Percentiles rank a stretch among this genome's conserved stretches.
phyloP scores from a whole-genome alignment of 495 filamentous ascomycete genomes.

The Collariella sp. region DNA sequence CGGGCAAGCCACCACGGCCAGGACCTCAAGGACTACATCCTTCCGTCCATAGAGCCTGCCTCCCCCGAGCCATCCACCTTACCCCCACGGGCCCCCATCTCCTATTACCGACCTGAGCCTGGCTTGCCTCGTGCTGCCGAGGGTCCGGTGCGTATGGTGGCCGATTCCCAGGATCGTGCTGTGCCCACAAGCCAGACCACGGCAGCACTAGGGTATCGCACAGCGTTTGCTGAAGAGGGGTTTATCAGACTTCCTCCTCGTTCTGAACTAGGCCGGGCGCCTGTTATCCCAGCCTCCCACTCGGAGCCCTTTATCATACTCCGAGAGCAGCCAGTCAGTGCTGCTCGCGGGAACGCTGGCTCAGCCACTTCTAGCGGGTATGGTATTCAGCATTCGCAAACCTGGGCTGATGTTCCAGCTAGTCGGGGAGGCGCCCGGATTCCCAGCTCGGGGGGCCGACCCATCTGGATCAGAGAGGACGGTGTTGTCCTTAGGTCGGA shows the following conservation, averaged over 20 bases:
- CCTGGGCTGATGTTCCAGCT: slow-evolving; percentile 7
- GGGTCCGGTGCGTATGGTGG: neutral
- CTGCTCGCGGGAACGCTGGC: neutral
- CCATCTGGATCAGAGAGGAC: slow-evolving; percentile 19
- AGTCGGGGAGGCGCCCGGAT: neutral
- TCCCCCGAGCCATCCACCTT: slow-evolving; percentile 20
- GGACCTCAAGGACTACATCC: slow-evolving; percentile 32
- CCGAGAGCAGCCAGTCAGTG: slow-evolving; percentile 2
- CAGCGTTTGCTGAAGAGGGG: slow-evolving; percentile 8
- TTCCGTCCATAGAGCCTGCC: slow-evolving; percentile 35
- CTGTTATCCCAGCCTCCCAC: neutral
- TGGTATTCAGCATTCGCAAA: neutral
- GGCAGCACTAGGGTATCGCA: neutral
- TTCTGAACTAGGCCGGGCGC: slow-evolving; percentile 5
- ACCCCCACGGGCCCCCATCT: slow-evolving; percentile 1
- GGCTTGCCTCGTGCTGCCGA: neutral
- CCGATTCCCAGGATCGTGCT: neutral
- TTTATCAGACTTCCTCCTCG: slow-evolving; percentile 24
- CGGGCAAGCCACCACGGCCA: slow-evolving; percentile 16
- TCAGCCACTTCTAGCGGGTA: neutral
- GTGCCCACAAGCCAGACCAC: neutral
- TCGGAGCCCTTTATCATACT: neutral
- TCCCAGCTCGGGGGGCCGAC: slow-evolving; percentile 13
- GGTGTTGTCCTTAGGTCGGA: slow-evolving; percentile 19
- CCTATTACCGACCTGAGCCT: neutral